Conservation (phyloP, 2,329 filamentous ascomycete species). For the Aspergillus sp. region DNA sequence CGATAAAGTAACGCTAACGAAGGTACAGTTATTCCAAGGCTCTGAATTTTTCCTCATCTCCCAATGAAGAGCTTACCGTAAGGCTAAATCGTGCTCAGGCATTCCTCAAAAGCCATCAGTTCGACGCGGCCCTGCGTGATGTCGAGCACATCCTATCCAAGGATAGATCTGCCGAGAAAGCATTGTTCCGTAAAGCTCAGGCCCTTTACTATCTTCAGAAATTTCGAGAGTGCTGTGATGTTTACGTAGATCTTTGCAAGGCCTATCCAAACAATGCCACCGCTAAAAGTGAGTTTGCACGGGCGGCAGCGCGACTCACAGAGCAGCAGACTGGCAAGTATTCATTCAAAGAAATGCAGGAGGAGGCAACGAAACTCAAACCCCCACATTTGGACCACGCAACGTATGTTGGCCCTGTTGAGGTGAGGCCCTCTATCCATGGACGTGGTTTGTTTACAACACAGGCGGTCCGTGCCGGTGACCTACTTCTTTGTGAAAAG, state of each 20-base stretch:
- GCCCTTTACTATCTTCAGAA: constrained; percentile 48
- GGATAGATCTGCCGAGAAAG: constrained; percentile 42
- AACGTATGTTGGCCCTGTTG: constrained; percentile 48
- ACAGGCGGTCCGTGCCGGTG: constrained; percentile 49
- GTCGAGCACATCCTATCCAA: constrained; percentile 21
- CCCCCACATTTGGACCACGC: constrained; percentile 52
- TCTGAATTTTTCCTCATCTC: constrained; percentile 34
- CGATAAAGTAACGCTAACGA: not conserved
- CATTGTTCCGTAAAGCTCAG: constrained; percentile 47
- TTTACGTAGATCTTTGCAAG: constrained; percentile 35
- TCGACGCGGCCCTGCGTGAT: constrained; percentile 40
- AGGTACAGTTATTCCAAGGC: constrained; percentile 42
- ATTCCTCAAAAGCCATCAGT: constrained; percentile 32
- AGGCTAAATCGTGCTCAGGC: constrained; percentile 42
- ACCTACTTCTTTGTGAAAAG: constrained; percentile 59
- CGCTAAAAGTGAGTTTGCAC: constrained; percentile 32
- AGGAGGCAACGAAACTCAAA: constrained; percentile 33
- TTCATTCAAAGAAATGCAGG: constrained; percentile 28
- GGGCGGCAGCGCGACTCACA: constrained; percentile 24
- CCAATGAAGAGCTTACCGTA: constrained; percentile 36
- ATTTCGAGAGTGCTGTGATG: constrained; percentile 42
- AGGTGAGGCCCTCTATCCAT: constrained; percentile 44
- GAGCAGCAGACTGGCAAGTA: constrained; percentile 25
- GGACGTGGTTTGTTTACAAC: constrained; percentile 57
- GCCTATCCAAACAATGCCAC: constrained; percentile 39